Base-by-base conservation (phyloP, 2,329 filamentous ascomycete genomes). In the Pezicula rhizophila region DNA sequence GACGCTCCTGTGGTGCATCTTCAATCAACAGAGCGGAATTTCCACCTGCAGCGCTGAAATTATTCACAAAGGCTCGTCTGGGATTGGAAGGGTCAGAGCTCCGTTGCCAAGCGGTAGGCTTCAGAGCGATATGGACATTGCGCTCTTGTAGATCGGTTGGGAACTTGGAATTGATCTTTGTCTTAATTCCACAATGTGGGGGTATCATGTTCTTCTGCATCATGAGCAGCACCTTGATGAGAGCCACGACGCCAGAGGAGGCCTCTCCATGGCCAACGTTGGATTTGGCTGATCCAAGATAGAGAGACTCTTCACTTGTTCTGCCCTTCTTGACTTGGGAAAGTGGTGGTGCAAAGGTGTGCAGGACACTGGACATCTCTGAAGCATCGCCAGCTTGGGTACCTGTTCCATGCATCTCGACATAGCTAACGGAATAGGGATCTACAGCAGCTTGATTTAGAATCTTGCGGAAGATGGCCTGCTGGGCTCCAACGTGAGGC, bases 341-440 rank as follows among this genome's bases (percentile, higher is more conserved):
- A 18, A 18, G 18, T 18, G 18, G 18, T 18, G 18, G 18, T 18
- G 18, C 18, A 18, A 18, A 18, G 18, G 18, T 18, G 18, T 18
- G 18, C 3, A 18, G 18, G 18, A 18, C 18, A 18, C 18, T 18
- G 3, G 18, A 18, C 18, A 92, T 91, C 65, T 96, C 90, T 4
- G 82, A 85, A 7, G 82, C 83, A 61, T 95, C 89, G 52, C 87
- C 89, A 28, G 86, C 88, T 65, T 93, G 87, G 0, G 88, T 95
- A 28, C 89, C 89, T 2, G 89, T 95, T 12, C 87, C 89, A 65
- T 95, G 89, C 83, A 93, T 89, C 68, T 95, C 89, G 8, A 95
- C 83, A 60, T 92, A 95, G 66, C 82, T 82, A 43, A 95, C 77
- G 54, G 91, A 85, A 45, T 82, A 76, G 2, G 88, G 85, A 60